phyloP scores from a whole-genome alignment of 768 basidiomycete species.

The Russula virescens region DNA sequence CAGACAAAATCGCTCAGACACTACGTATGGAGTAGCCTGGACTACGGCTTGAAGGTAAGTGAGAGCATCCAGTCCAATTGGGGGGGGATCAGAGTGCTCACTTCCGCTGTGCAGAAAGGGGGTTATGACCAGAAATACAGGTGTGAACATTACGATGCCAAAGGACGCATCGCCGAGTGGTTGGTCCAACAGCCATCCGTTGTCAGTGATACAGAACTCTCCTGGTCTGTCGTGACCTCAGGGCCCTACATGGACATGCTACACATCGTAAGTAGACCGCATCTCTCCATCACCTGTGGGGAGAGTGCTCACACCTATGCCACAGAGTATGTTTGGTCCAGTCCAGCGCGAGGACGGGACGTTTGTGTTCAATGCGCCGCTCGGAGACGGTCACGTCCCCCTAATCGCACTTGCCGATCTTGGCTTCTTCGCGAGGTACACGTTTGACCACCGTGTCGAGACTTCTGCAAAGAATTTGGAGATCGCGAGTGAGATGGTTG shows the following conservation, averaged over 20 bases:
- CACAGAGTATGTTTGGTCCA: constrained; percentile 25
- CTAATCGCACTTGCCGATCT: constrained; percentile 31
- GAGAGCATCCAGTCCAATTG: no score
- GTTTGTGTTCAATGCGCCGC: constrained; percentile 29
- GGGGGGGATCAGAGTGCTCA: not conserved
- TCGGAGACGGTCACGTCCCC: constrained; percentile 28
- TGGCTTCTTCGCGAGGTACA: constrained; percentile 31
- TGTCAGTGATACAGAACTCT: constrained; percentile 30
- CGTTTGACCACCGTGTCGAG: constrained; percentile 29
- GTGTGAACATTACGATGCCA: constrained; percentile 37
- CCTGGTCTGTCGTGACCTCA: constrained; percentile 37
- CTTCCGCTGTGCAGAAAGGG: constrained; percentile 12
- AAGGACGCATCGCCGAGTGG: constrained; percentile 37
- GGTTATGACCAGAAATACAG: constrained; percentile 31
- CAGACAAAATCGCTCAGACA: no score
- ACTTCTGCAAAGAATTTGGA: constrained; percentile 28
- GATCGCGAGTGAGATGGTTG: constrained; percentile 28
- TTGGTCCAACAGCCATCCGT: constrained; percentile 33
- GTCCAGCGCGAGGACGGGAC: constrained; percentile 29
- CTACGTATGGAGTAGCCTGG: constrained; percentile 38
- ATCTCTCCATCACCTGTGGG: not conserved
- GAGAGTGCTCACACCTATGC: not conserved
- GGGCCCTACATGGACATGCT: constrained; percentile 42
- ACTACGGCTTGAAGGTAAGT: constrained; percentile 36
- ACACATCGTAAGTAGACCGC: constrained; percentile 30